Conservation (phyloP, 345 rosid genomes). For the Garcia nutans region DNA sequence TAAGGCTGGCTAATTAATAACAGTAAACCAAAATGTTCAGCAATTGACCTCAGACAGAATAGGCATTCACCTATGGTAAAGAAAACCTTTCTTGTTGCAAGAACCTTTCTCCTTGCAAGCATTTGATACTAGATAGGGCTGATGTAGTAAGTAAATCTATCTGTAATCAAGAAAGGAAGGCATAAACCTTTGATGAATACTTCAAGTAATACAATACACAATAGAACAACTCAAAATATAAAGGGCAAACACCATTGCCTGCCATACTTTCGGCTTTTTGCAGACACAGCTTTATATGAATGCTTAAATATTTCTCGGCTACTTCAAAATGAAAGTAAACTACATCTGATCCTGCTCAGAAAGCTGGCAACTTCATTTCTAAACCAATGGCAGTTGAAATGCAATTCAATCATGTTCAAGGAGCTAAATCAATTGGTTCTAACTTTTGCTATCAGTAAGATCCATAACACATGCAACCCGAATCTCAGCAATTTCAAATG, state of each 20-base stretch:
- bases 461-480: background rate
- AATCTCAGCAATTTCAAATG: background rate
- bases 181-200: background rate
- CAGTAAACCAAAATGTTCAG: slow-evolving; percentile 19
- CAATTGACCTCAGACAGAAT: slow-evolving; percentile 18
- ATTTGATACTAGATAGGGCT: slow-evolving; percentile 65
- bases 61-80: background rate
- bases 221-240: background rate
- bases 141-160: slow-evolving; percentile 71
- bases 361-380: background rate
- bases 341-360: background rate
- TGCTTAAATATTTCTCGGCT: background rate
- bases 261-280: background rate
- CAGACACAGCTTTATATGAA: background rate
- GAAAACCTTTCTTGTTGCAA: slow-evolving; percentile 4
- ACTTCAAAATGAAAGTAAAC: background rate
- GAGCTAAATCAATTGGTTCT: background rate
- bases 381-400: background rate
- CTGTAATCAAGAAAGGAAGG: slow-evolving; percentile 38
- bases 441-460: background rate
- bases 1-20: slow-evolving; percentile 6
- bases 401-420: background rate
- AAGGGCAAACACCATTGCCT: background rate
- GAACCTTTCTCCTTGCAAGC: slow-evolving; percentile 9
- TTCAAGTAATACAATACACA: background rate